phyloP scores from a whole-genome alignment of 2,329 filamentous ascomycete genomes.

The Lecanicillium sp. region DNA sequence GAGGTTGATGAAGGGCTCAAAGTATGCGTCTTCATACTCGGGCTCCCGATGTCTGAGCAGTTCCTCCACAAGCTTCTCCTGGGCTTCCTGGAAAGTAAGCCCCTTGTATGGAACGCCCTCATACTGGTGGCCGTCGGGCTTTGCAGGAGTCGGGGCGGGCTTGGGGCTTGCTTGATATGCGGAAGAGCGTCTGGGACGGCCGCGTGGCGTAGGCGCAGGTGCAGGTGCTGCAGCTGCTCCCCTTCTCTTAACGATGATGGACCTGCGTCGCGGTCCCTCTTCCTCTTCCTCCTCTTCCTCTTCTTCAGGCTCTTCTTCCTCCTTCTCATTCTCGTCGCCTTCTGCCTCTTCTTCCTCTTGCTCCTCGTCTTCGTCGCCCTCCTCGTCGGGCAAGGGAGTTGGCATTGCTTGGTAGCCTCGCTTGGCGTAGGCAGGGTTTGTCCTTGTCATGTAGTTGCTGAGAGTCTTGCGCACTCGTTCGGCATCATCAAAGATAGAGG shows the following conservation, averaged over 20 bases:
- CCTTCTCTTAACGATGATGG: constrained; percentile 33
- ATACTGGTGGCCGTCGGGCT: constrained; percentile 45
- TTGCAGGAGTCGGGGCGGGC: constrained; percentile 32
- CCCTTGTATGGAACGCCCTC: constrained; percentile 59
- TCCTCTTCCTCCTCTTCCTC: constrained; percentile 27
- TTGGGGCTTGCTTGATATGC: constrained; percentile 29
- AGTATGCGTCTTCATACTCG: constrained; percentile 63
- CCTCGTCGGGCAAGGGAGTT: constrained; percentile 62
- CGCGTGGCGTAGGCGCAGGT: constrained; percentile 29
- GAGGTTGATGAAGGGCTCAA: constrained; percentile 70
- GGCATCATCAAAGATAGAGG: constrained; percentile 72
- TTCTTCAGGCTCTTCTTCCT: constrained; percentile 22
- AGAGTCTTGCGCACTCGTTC: constrained; percentile 81
- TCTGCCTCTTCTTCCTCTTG: constrained; percentile 26
- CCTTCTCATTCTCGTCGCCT: constrained; percentile 22
- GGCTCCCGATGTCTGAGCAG: constrained; percentile 63
- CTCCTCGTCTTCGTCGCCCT: constrained; percentile 18
- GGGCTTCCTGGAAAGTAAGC: constrained; percentile 74
- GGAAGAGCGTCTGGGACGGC: constrained; percentile 27
- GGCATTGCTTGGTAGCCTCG: constrained; percentile 63
- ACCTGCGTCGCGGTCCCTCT: constrained; percentile 18
- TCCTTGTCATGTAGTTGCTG: constrained; percentile 80
- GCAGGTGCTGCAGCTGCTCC: constrained; percentile 19
- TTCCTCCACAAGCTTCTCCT: constrained; percentile 78
- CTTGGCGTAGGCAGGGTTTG: constrained; percentile 74